phyloP scores from a whole-genome alignment of 139 green algal species.

The Chlorella sp. region DNA sequence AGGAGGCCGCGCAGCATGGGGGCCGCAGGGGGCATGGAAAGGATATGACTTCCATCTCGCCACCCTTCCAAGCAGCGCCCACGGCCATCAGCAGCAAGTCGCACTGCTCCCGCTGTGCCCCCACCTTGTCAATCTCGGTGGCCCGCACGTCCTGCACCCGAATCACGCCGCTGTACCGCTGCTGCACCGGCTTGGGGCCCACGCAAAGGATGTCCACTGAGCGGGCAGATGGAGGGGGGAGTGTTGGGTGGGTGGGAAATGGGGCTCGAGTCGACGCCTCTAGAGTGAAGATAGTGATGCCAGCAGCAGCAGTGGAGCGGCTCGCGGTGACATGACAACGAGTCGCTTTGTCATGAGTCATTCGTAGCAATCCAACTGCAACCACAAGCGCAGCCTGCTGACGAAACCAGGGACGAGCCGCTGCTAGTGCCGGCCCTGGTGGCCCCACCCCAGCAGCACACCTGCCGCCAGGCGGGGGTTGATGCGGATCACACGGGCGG shows the following conservation, averaged over 20 bases:
- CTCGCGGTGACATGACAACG: not conserved
- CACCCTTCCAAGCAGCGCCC: not conserved
- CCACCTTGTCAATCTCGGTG: conserved; percentile 87
- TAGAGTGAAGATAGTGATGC: too few species aligned
- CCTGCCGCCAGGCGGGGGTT: conserved; percentile 50
- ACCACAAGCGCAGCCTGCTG: too few species aligned
- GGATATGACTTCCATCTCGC: too few species aligned
- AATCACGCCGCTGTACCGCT: conserved; percentile 78
- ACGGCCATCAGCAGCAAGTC: not conserved
- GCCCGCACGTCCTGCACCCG: conserved; percentile 81
- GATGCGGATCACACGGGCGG: conserved; percentile 52
- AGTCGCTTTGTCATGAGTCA: not conserved
- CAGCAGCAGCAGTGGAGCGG: not conserved
- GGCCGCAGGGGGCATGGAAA: too few species aligned
- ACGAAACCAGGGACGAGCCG: too few species aligned
- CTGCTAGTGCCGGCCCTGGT: too few species aligned
- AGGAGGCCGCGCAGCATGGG: not conserved
- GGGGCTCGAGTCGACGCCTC: too few species aligned
- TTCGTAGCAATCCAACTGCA: too few species aligned
- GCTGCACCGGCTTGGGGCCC: conserved; percentile 59
- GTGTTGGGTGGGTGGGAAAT: not conserved
- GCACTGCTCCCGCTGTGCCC: too few species aligned
- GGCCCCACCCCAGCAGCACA: too few species aligned
- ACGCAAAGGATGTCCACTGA: conserved; percentile 76
- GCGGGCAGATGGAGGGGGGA: not conserved